Percentiles rank a stretch among this genome's conserved stretches.
These are phyloP conservation scores for Entomortierella beljakovae DNA, from an alignment of 192 early-diverging fungal species.

Conservation along the genomic window DNA sequence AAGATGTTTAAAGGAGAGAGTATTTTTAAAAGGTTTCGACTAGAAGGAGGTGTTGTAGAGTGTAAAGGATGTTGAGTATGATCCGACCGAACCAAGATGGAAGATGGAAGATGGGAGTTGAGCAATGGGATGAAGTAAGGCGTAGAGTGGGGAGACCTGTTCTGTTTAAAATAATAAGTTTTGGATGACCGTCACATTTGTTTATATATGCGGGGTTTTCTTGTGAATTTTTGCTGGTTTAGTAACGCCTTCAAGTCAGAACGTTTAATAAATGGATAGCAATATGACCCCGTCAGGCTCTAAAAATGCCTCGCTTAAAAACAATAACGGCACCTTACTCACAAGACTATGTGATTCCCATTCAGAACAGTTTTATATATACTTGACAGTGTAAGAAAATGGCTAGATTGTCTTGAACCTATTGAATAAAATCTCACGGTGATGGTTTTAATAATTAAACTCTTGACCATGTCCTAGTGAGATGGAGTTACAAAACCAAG, in stretches of 20 bases:
- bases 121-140: background rate
- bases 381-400: constrained; percentile 39
- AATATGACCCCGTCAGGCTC: background rate
- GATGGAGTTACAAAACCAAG: constrained; percentile 25
- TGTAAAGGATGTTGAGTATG: too few relatives aligned
- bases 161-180: too few relatives aligned
- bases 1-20: background rate
- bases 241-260: too few relatives aligned
- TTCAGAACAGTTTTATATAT: constrained; percentile 44
- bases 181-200: too few relatives aligned
- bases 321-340: constrained; percentile 6
- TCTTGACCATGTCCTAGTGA: too few relatives aligned
- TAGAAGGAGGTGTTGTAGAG: background rate
- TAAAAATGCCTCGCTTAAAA: background rate
- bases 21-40: too few relatives aligned
- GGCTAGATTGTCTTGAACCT: too few relatives aligned
- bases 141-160: too few relatives aligned
- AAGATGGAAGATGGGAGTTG: constrained; percentile 7
- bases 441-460: too few relatives aligned
- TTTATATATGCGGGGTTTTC: too few relatives aligned
- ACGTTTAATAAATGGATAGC: background rate
- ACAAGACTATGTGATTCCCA: constrained; percentile 35
- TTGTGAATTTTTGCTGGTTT: too few relatives aligned
- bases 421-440: too few relatives aligned
- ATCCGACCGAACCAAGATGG: constrained; percentile 5